A percentile compares a stretch with the other conserved stretches of the same genome.
These are phyloP conservation scores for Aspergillus campestris DNA, from an alignment of 495 filamentous ascomycete species.

Conservation along the genomic window DNA sequence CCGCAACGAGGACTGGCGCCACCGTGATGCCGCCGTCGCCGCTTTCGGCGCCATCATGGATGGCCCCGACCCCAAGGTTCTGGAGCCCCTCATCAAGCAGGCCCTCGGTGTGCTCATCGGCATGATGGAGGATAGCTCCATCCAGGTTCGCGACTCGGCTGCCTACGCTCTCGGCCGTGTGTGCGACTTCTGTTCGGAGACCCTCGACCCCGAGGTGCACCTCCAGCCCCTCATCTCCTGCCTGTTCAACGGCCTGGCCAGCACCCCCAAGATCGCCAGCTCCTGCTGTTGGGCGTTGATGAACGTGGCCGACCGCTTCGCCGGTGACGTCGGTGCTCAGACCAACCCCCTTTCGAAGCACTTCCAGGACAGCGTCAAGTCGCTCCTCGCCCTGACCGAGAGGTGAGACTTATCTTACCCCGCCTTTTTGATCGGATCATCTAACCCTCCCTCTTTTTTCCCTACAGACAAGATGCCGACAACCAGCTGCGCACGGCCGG, in stretches of 20 bases:
- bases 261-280: slow-evolving; percentile 90
- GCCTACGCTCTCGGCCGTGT: slow-evolving; percentile 94
- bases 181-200: slow-evolving; percentile 79
- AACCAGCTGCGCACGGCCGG: slow-evolving; percentile 92
- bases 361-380: slow-evolving; percentile 85
- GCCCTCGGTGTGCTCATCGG: slow-evolving; percentile 79
- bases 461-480: slow-evolving; percentile 59
- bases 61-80: slow-evolving; percentile 78
- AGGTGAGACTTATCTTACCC: slow-evolving; percentile 30
- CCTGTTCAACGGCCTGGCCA: slow-evolving; percentile 83
- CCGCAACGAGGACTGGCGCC: slow-evolving; percentile 83
- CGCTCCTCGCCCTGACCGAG: slow-evolving; percentile 77
- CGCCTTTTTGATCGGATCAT: no score
- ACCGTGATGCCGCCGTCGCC: slow-evolving; percentile 88
- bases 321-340: slow-evolving; percentile 65
- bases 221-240: slow-evolving; percentile 74
- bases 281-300: slow-evolving; percentile 99
- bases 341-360: slow-evolving; percentile 82
- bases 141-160: slow-evolving; percentile 94
- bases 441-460: slow-evolving; percentile 1
- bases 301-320: slow-evolving; percentile 95
- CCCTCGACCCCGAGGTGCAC: slow-evolving; percentile 76
- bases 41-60: slow-evolving; percentile 99
- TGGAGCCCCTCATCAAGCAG: slow-evolving; percentile 91
- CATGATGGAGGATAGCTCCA: slow-evolving; percentile 89